Evolutionary conservation across 768 basidiomycete species (phyloP).

Genomic region (Lactarius trivialis): DNA sequence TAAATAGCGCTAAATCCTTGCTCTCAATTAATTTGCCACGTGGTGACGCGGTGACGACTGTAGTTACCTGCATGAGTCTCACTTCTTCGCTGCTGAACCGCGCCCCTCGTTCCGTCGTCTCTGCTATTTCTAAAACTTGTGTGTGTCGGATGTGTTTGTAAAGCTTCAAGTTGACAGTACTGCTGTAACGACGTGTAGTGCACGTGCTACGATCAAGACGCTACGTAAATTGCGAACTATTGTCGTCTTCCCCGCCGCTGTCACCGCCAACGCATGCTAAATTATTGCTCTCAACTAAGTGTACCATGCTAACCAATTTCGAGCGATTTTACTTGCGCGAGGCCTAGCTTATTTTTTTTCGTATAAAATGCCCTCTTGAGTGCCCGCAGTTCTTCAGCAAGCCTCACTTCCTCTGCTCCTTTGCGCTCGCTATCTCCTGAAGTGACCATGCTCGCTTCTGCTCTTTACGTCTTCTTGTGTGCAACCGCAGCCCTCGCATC

Average conservation of each 20-base stretch:
- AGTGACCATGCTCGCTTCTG: conserved; percentile 16
- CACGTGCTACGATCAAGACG: neutral
- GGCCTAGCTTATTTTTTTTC: neutral
- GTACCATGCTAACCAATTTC: neutral
- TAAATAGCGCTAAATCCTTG: no score
- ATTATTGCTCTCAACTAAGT: neutral
- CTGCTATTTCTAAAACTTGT: no score
- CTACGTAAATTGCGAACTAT: neutral
- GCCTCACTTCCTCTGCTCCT: neutral
- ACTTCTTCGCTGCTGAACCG: no score
- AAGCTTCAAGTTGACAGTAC: no score
- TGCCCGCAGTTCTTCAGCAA: neutral
- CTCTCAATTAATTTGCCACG: neutral
- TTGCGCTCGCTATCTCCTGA: neutral
- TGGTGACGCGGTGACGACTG: neutral
- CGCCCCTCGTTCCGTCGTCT: no score
- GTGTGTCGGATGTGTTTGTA: no score
- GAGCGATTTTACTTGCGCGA: no score
- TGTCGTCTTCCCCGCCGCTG: neutral
- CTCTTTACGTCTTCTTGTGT: conserved; percentile 29
- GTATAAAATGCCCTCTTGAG: neutral
- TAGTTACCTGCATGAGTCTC: neutral
- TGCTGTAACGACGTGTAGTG: no score
- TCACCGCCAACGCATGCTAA: neutral
- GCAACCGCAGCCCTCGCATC: conserved; percentile 27